phyloP scores from a whole-genome alignment of 257 asterid species.

The Eucommia ulmoides region DNA sequence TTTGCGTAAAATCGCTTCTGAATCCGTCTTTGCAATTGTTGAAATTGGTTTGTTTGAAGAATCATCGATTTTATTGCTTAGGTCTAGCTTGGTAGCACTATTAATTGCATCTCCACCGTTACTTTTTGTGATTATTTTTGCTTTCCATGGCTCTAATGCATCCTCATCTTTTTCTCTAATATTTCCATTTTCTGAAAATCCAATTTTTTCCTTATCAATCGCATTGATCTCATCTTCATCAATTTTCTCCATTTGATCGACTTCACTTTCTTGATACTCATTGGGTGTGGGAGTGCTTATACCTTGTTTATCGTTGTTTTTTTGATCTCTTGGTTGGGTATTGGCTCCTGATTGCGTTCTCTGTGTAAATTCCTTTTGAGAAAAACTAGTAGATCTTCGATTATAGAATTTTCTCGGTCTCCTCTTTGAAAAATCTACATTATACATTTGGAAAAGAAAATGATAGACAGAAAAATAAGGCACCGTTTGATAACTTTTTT shows the following conservation, averaged over 20 bases:
- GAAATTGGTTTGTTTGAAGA: neutral
- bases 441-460: conserved; percentile 9
- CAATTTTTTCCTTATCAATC: conserved; percentile 18
- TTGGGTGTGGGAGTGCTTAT: conserved; percentile 22
- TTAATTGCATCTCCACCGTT: conserved; percentile 8
- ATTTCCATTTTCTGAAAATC: conserved; percentile 33
- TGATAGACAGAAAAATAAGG: too few species aligned
- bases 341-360: conserved; percentile 49
- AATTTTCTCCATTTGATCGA: conserved; percentile 25
- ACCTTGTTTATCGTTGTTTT: conserved; percentile 37
- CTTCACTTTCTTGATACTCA: conserved; percentile 23
- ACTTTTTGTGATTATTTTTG: conserved; percentile 6
- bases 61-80: neutral
- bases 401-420: conserved; percentile 38
- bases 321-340: conserved; percentile 45
- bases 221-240: conserved; percentile 21
- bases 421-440: conserved; percentile 65
- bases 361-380: conserved; percentile 58
- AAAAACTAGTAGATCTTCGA: conserved; percentile 41
- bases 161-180: conserved; percentile 16
- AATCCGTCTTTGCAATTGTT: neutral
- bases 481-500: too few species aligned
- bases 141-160: conserved; percentile 14
- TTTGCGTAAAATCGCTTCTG: conserved; percentile 7
- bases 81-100: conserved; percentile 3